Base-by-base conservation (phyloP, 148 eudicot genomes). In the Rhododendron mucronatum region DNA sequence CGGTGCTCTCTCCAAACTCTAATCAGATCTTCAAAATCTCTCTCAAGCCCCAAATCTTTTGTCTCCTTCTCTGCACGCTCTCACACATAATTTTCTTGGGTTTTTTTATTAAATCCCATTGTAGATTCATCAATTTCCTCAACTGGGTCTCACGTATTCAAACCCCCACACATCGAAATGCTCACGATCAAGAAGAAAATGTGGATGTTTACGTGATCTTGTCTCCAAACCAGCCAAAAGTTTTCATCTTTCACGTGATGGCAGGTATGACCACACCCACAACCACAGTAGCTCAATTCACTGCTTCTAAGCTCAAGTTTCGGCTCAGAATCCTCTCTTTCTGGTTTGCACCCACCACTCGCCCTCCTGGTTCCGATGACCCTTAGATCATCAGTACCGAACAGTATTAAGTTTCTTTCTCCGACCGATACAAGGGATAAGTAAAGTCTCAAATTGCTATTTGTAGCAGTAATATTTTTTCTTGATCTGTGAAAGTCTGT, bases 341-440 rank as follows among this genome's bases (percentile, higher is more conserved):
- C 57, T 91, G 94, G 94, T 89, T 91, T 74, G 89, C 94, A 0
- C 94, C 92, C 80, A 90, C 92, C 79, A 92, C 91, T 83, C 92
- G 91, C 23, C 94, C 92, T 1, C 94, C 94, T 57, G 94, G 94
- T 81, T 63, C 79, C 84, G 85, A 76, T 7, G 90, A 87, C 80
- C 92, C 90, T 23, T 87, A 82, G 44, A 39, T 33, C 45, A 3
- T 4, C 16, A 13, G 61, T n/a, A 85, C 33, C 33, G 0, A 16
- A 63, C 28, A n/a, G 28, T 1, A 13, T 35, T 55, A 35, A 0
- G 26, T n/a, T 45, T 26, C 48, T 80, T 69, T 28, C 30, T 69
- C 37, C 75, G 13, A 3, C 28, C 13, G 75, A 69, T 69, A 69
- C 13, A 69, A 28, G 37, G 35, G 28, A 12, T 69, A 28, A 28